Base-by-base conservation (phyloP, 495 filamentous ascomycete genomes). In the Letharia lupina region DNA sequence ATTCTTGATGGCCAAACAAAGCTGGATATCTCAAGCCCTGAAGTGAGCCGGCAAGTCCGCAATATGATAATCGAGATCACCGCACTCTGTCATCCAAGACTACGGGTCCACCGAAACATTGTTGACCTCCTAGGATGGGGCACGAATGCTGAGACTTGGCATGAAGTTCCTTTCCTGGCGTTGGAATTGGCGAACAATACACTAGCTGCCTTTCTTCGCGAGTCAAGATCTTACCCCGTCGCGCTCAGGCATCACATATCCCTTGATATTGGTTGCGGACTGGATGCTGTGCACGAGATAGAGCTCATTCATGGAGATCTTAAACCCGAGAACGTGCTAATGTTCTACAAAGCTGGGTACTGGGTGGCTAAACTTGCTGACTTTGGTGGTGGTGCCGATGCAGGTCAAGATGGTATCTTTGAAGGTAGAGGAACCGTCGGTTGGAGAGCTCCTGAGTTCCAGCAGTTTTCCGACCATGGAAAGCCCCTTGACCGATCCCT, bases 251-350 rank as follows among this genome's bases (percentile, higher is more conserved):
- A 60, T 56, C 68, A 65, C 23, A 63, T 67, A 37, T 64, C 69
- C 61, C 63, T 62, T n/a, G 61, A 69, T 35, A 61, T 70, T 31
- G 61, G 61, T 13, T 9, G 15, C 12, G 68, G 68, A 18, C 33
- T 70, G n/a, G 42, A 57, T 60, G 37, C 16, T 39, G 31, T 70
- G n/a, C 67, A 70, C 56, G 50, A 40, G 8, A 18, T 12, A 8
- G 67, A 65, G 18, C 35, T 71, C 44, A 89, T 93, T 23, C 76
- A 78, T 45, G 75, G 76, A 12, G 75, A 77, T 64, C 68, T 78
- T 35, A 78, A 78, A 41, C 73, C 76, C 1, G 71, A 73, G 20
- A 78, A 78, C 47, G 70, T 78, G 23, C 71, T 78, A 35, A 73
- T 41, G 40, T 41, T 77, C 45, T 78, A 76, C 64, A 40, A 54